Base-by-base conservation (phyloP, 495 filamentous ascomycete species). In the Aspergillus homomorphus region DNA sequence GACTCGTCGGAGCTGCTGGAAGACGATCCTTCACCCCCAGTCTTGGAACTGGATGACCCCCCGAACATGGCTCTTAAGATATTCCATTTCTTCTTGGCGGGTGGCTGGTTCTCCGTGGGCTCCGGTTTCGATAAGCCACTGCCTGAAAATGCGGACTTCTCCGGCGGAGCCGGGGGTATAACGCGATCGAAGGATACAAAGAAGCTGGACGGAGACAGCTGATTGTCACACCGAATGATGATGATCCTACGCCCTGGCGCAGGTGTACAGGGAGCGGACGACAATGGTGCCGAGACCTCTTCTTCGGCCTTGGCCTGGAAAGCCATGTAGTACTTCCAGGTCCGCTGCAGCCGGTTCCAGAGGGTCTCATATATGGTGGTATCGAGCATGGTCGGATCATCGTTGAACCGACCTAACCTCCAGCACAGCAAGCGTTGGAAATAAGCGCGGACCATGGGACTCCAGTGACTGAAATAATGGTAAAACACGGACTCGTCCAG, bases 361-460 rank as follows among this genome's bases (percentile, higher is more conserved):
- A 95, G 81, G 2, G 82, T 79, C 53, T 86, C 76, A 64, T 93
- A 87, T 54, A 97, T 92, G 62, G 54, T 67, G 15, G 62, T 65
- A 60, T 97, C 90, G 45, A 87, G 66, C 30, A 82, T 78, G 38
- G 84, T 84, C 8, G 82, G 79, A 49, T 82, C 83, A 5, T 85
- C 89, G 59, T 87, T 84, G 66, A 89, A 90, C 56, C 94, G 80
- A 56, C 87, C 94, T 14, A 98, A 66, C 42, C 95, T 86, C 94
- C 94, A 98, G 73, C 92, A 96, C 16, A 96, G 70, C 38, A 98
- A 70, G 41, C 94, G 90, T 85, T 96, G 94, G 67, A 87, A 98
- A 71, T 98, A 98, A 18, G 92, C 89, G 59, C 94, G 84, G 24
- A 96, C 92, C 94, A 98, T 97, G 1, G 94, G 94, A 73, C 93